phyloP scores from a whole-genome alignment of 176 grass and related monocot genomes.

The Carex myosuroides region DNA sequence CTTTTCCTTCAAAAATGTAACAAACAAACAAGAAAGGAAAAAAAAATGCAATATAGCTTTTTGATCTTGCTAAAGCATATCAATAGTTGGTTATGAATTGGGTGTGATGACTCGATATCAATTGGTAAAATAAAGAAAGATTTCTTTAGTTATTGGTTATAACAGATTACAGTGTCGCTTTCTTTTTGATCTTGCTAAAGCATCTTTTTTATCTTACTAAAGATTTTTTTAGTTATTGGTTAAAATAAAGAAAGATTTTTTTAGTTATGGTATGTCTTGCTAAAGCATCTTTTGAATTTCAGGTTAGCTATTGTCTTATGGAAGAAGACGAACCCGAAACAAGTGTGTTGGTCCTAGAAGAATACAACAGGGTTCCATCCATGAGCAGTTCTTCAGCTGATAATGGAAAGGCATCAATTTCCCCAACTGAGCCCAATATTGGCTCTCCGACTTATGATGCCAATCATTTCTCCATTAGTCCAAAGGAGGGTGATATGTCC shows the following conservation, averaged over 20 bases:
- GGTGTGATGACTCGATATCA: background rate
- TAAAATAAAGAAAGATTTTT: background rate
- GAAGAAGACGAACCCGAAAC: background rate
- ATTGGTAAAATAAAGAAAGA: background rate
- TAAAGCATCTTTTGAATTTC: constrained; percentile 6
- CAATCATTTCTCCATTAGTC: constrained; percentile 16
- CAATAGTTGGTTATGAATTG: background rate
- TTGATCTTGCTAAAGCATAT: too few relatives aligned
- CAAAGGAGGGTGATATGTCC: background rate
- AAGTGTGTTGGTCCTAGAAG: background rate
- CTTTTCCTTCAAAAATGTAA: background rate
- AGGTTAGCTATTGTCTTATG: background rate
- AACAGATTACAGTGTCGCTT: background rate
- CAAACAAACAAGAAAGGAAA: background rate
- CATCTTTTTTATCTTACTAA: too few relatives aligned
- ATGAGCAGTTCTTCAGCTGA: constrained; percentile 21
- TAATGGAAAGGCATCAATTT: background rate
- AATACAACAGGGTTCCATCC: background rate
- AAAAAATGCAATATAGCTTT: background rate
- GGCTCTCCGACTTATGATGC: background rate
- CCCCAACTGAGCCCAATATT: background rate
- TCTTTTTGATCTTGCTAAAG: background rate
- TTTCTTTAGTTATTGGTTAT: background rate
- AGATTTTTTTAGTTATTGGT: background rate
- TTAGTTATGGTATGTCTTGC: background rate